Conservation (phyloP, 305 asterid genomes). For the Fraxinus ornus region DNA sequence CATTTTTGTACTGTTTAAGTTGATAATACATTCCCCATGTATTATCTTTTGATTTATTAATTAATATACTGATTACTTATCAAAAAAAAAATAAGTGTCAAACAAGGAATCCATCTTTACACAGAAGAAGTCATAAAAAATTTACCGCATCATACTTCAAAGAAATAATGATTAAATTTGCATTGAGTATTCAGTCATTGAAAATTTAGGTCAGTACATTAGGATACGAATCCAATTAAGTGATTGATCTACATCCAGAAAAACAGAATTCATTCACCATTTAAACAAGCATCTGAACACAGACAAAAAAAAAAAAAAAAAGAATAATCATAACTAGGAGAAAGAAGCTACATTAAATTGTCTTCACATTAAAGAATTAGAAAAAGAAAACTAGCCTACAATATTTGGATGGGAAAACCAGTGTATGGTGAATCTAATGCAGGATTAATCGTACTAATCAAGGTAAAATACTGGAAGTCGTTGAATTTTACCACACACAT, state of each 20-base stretch:
- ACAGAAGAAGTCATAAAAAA: not conserved
- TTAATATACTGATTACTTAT: too few relatives aligned
- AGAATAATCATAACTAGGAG: not conserved
- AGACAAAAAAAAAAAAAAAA: not conserved
- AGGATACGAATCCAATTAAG: not conserved
- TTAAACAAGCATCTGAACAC: not conserved
- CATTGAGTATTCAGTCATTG: constrained; percentile 5
- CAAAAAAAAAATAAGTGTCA: not conserved
- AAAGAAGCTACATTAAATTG: not conserved
- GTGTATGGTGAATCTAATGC: not conserved
- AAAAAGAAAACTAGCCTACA: not conserved
- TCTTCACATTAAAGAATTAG: not conserved
- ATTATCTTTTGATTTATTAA: too few relatives aligned
- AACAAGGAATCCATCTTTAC: not conserved
- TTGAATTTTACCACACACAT: not conserved
- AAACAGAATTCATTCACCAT: not conserved
- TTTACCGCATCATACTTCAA: not conserved
- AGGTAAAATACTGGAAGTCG: not conserved
- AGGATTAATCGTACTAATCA: not conserved
- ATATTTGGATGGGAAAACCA: not conserved
- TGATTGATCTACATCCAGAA: not conserved
- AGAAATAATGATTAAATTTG: not conserved
- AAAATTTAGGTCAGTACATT: not conserved
- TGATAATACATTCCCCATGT: too few relatives aligned
- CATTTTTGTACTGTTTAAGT: too few relatives aligned